Percentiles rank a stretch among this genome's conserved stretches.
Conservation (phyloP, 352 stramenopile genomes). For the Phytophthora idaei region DNA sequence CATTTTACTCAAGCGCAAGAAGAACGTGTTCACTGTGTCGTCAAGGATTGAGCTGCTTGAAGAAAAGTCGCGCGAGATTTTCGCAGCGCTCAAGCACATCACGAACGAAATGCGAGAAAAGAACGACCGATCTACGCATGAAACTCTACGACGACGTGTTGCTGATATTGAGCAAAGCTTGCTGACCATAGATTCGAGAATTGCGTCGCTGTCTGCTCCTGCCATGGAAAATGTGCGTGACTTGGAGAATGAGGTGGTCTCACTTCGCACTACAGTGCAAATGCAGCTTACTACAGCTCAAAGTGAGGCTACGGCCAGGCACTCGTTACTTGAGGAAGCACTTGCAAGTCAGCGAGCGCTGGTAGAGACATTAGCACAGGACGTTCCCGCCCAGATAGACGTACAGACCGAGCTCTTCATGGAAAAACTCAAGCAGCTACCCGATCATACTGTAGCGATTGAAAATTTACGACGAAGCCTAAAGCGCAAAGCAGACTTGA, state of each 20-base stretch:
- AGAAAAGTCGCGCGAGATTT: conserved; percentile 74
- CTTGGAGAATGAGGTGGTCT: conserved; percentile 44
- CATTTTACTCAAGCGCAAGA: conserved; percentile 80
- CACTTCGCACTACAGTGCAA: conserved; percentile 35
- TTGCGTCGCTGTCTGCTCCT: conserved; percentile 42
- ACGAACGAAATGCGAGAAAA: conserved; percentile 65
- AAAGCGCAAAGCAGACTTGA: conserved; percentile 65
- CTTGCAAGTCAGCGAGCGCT: conserved; percentile 41
- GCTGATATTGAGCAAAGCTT: conserved; percentile 58
- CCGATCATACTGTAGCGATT: conserved; percentile 49
- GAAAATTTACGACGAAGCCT: conserved; percentile 52
- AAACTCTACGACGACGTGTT: conserved; percentile 59
- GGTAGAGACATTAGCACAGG: conserved; percentile 34
- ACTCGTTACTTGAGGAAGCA: conserved; percentile 33
- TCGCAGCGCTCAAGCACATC: conserved; percentile 67
- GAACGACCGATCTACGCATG: conserved; percentile 41
- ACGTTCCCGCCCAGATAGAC: conserved; percentile 36
- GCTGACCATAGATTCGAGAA: conserved; percentile 49
- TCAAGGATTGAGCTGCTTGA: conserved; percentile 74
- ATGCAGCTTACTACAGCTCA: conserved; percentile 45
- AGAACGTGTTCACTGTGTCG: conserved; percentile 81
- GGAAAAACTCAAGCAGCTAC: conserved; percentile 48
- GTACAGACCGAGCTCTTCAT: conserved; percentile 41
- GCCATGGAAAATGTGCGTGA: conserved; percentile 54
- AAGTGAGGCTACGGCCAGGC: conserved; percentile 36